Percentiles rank a stretch among this genome's conserved stretches.
Evolutionary conservation across 2,329 filamentous ascomycete genomes (phyloP).

Genomic region (Cadophora sp.): DNA sequence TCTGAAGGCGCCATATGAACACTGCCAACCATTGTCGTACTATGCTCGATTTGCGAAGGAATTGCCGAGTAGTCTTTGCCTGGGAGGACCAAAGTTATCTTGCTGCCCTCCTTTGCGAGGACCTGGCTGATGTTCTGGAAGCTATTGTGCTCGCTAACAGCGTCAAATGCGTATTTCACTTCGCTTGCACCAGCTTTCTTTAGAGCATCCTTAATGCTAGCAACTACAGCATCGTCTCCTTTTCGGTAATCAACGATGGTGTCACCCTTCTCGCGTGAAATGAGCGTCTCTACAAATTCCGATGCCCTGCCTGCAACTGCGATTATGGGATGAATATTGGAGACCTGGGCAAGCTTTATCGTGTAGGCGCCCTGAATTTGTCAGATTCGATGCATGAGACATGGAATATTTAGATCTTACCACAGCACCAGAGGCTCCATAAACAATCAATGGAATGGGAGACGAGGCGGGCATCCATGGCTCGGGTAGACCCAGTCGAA

Average conservation of each 20-base stretch:
- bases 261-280: slow-evolving; percentile 58
- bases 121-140: slow-evolving; percentile 40
- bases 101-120: slow-evolving; percentile 39
- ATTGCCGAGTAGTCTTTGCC: slow-evolving; percentile 49
- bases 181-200: slow-evolving; percentile 35
- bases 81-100: slow-evolving; percentile 51
- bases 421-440: slow-evolving; percentile 40
- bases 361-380: slow-evolving; percentile 55
- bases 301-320: slow-evolving; percentile 58
- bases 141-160: slow-evolving; percentile 39
- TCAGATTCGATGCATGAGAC: slow-evolving; percentile 17
- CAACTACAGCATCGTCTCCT: slow-evolving; percentile 51
- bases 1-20: slow-evolving; percentile 31
- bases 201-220: slow-evolving; percentile 40
- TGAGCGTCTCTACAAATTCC: slow-evolving; percentile 54
- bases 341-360: slow-evolving; percentile 55
- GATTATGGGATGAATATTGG: slow-evolving; percentile 65
- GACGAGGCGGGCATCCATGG: slow-evolving; percentile 44
- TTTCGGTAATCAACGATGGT: slow-evolving; percentile 62
- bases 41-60: slow-evolving; percentile 35
- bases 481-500: slow-evolving; percentile 47
- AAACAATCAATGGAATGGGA: slow-evolving; percentile 38
- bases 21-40: slow-evolving; percentile 34
- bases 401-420: slow-evolving; percentile 26
- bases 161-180: slow-evolving; percentile 41